Evolutionary conservation across 2,329 filamentous ascomycete genomes (phyloP).

Genomic region (Cryoendolithus antarcticus): DNA sequence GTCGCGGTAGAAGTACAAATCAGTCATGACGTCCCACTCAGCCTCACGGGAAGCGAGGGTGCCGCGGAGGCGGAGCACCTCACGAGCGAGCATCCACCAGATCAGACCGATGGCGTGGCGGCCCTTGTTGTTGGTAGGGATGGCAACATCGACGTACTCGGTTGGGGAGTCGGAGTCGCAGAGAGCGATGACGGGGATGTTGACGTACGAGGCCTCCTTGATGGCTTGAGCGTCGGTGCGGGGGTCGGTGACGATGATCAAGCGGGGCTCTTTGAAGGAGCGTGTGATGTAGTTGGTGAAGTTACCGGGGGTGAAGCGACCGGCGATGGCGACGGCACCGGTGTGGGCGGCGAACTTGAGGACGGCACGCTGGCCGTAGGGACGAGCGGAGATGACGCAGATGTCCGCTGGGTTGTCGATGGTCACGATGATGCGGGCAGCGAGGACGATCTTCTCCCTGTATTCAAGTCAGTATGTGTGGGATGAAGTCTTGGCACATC

Average conservation of each 20-base stretch:
- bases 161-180: conserved; percentile 99
- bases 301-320: conserved; percentile 99
- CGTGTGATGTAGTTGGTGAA: conserved; percentile 99
- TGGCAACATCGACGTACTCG: conserved; percentile 98
- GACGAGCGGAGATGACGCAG: conserved; percentile 98
- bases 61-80: conserved; percentile 96
- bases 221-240: conserved; percentile 99
- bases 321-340: conserved; percentile 92
- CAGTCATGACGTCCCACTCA: conserved; percentile 98
- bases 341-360: conserved; percentile 99
- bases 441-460: conserved; percentile 99
- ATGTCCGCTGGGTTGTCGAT: conserved; percentile 99
- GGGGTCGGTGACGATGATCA: conserved; percentile 98
- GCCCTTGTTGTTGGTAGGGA: conserved; percentile 99
- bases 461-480: conserved; percentile 3
- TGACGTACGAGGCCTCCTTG: conserved; percentile 99
- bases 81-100: conserved; percentile 99
- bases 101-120: conserved; percentile 95
- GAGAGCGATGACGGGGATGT: conserved; percentile 98
- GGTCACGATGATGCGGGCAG: conserved; percentile 95
- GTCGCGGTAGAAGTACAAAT: conserved; percentile 99
- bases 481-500: not conserved
- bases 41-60: conserved; percentile 92
- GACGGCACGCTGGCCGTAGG: conserved; percentile 98
- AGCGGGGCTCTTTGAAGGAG: conserved; percentile 99